phyloP scores from a whole-genome alignment of 345 rosid genomes.

The Bretschneidera sinensis region DNA sequence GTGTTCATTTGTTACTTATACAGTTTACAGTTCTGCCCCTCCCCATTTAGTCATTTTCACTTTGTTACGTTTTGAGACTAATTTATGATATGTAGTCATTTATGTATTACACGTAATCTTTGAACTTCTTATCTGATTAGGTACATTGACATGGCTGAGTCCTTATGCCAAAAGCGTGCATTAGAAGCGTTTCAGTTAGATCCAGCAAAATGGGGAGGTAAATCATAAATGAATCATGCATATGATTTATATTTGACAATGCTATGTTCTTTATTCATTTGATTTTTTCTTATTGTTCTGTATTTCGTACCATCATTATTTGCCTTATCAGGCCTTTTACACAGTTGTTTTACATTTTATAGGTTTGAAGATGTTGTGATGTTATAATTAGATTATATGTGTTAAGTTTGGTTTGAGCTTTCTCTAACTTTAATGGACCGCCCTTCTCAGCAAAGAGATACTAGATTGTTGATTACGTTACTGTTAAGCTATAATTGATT shows the following conservation, averaged over 20 bases:
- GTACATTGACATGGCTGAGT: conserved; percentile 94
- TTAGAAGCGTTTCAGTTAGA: conserved; percentile 80
- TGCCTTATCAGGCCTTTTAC: not conserved
- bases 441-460: too few species aligned
- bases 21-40: too few species aligned
- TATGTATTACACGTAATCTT: not conserved
- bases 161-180: conserved; percentile 87
- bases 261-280: too few species aligned
- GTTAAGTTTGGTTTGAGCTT: too few species aligned
- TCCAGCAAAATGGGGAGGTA: conserved; percentile 97
- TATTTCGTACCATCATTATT: too few species aligned
- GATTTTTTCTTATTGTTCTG: not conserved
- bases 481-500: too few species aligned
- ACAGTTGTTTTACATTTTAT: not conserved
- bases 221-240: not conserved
- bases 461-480: too few species aligned
- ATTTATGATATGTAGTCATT: not conserved
- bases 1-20: too few species aligned
- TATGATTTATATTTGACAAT: too few species aligned
- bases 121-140: conserved; percentile 26
- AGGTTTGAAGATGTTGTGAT: not conserved
- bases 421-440: too few species aligned
- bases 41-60: too few species aligned
- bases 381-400: not conserved
- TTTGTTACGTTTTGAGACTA: too few species aligned